Conservation (phyloP, 2,329 filamentous ascomycete genomes). For the Rhinocladiella mackenziei region DNA sequence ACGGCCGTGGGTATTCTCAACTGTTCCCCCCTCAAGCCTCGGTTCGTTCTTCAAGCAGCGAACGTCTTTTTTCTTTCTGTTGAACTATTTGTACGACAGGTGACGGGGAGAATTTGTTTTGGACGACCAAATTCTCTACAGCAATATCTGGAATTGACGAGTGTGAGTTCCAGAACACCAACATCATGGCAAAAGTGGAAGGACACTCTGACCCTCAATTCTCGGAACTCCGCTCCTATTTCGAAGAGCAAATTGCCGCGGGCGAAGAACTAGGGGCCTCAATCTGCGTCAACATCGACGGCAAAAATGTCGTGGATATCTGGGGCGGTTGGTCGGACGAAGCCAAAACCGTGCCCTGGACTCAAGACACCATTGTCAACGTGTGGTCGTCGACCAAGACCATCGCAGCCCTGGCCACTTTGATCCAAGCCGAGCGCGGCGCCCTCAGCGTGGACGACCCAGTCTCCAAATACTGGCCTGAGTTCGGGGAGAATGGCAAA, state of each 20-base stretch:
- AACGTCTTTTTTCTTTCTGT: no score
- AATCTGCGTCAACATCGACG: conserved; percentile 41
- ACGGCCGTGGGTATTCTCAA: no score
- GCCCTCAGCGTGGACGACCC: conserved; percentile 37
- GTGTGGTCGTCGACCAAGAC: conserved; percentile 45
- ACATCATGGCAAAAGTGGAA: conserved; percentile 26
- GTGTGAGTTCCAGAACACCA: no score
- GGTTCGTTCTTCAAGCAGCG: no score
- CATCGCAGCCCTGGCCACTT: conserved; percentile 36
- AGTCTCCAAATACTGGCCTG: conserved; percentile 46
- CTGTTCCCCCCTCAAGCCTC: no score
- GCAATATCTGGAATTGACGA: background rate
- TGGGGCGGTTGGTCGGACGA: conserved; percentile 43
- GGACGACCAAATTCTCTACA: background rate
- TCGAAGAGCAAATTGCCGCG: conserved; percentile 37
- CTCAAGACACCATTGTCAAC: conserved; percentile 23
- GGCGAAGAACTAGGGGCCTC: conserved; percentile 47
- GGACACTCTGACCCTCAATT: conserved; percentile 41
- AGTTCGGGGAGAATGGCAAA: conserved; percentile 44
- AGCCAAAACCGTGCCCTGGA: conserved; percentile 27
- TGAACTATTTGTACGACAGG: no score
- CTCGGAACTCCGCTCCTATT: conserved; percentile 33
- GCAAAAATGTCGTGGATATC: conserved; percentile 43
- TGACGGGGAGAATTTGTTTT: background rate
- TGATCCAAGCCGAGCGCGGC: conserved; percentile 42